Evolutionary conservation across 208 protist genomes (phyloP), one percentile per base, ranked within the genome.

Genomic region (Leishmania tarentolae): DNA sequence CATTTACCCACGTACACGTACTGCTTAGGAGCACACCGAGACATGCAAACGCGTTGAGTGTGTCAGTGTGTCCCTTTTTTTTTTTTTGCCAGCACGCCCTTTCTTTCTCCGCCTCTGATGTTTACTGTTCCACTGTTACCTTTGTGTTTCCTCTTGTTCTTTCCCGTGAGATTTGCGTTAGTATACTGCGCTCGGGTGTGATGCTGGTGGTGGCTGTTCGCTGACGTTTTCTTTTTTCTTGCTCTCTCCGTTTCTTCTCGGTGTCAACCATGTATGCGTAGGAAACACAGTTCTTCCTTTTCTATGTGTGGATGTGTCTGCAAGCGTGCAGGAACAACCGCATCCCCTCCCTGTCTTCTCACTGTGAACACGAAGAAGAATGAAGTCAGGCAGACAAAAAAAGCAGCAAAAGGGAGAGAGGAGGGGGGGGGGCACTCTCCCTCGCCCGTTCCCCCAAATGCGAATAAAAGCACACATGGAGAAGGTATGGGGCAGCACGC

Each of bases 231-330:
- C 42, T 28, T 31, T 35, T 50, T 17, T n/a, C 46, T 50, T 17
- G 28, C 19, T 17, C 52, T 17, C n/a, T 47, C 61, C n/a, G 13
- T 24, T 35, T 44, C 59, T 66, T 66, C 61, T 42, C 5, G n/a
- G 28, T 68, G 61, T 40, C 15, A 31, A 7, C 15, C 61, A 40
- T 68, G 61, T 24, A 68, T 15, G 28, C 7, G 7, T 40, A 68
- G 61, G 31, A 28, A 42, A 28, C 40, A 31, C 61, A 4, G 61
- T 17, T 31, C 61, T 24, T 19, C 31, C n/a, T 9, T 83, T 85
- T 83, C 63, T 77, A 82, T 80, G 73, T 61, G 76, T 63, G n/a
- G n/a, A 37, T 66, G 76, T 68, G 40, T 82, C 31, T 52, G 46
- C 24, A 24, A 53, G 28, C 42, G 19, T 15, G 17, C 40, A 35